Conservation (phyloP, 441 rosid genomes). For the Isatis lusitanica region DNA sequence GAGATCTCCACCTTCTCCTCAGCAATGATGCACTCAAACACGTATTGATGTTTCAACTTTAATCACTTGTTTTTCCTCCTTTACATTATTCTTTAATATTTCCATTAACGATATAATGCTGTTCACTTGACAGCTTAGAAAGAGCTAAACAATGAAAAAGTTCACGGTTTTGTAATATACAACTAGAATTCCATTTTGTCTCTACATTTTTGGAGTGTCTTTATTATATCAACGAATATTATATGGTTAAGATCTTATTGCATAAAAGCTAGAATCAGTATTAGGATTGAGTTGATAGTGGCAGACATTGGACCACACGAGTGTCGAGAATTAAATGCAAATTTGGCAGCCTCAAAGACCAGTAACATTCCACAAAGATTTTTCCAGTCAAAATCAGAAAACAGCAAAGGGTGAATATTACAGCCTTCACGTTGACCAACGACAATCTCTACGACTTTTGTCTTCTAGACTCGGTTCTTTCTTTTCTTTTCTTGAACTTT, state of each 20-base stretch:
- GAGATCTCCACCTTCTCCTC: slow-evolving; percentile 21
- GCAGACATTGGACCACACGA: slow-evolving; percentile 36
- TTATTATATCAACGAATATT: not conserved
- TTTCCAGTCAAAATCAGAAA: slow-evolving; percentile 32
- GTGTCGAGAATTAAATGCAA: slow-evolving; percentile 19
- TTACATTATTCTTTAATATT: not conserved
- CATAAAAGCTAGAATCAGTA: slow-evolving; percentile 17
- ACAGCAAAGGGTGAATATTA: not conserved
- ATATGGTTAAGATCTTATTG: slow-evolving; percentile 14
- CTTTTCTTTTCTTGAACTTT: not conserved
- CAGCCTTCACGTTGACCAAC: slow-evolving; percentile 34
- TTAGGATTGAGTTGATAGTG: slow-evolving; percentile 3
- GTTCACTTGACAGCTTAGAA: slow-evolving; percentile 20
- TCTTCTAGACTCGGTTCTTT: not conserved
- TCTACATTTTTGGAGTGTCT: not conserved
- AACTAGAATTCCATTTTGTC: not conserved
- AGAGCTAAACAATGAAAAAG: slow-evolving; percentile 3
- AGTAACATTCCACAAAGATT: slow-evolving; percentile 32
- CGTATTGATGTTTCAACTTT: slow-evolving; percentile 24
- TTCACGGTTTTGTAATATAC: not conserved
- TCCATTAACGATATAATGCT: slow-evolving; percentile 2
- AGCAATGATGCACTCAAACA: slow-evolving; percentile 19
- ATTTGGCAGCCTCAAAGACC: slow-evolving; percentile 38
- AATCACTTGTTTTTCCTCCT: slow-evolving; percentile 5
- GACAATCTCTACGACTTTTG: not conserved